Conservation (phyloP, 1,139 yeast species). For the Arxiozyma slooffiae region DNA sequence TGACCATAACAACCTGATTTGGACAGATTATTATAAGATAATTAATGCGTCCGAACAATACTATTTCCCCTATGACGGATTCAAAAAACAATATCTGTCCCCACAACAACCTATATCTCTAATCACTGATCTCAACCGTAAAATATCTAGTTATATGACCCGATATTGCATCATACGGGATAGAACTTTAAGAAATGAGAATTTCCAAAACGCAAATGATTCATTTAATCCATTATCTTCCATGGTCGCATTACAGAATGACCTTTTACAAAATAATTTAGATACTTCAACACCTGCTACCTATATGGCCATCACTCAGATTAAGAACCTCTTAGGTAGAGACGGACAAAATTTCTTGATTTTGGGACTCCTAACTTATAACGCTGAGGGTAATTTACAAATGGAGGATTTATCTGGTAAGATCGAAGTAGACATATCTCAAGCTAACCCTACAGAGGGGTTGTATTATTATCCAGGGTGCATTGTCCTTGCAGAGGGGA, state of each 20-base stretch:
- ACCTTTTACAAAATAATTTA: constrained; percentile 10
- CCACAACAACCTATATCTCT: not conserved
- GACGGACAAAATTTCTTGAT: constrained; percentile 67
- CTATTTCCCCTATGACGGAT: constrained; percentile 50
- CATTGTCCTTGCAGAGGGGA: constrained; percentile 76
- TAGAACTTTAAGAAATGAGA: constrained; percentile 64
- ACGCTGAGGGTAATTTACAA: constrained; percentile 57
- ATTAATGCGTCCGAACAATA: constrained; percentile 63
- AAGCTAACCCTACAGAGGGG: constrained; percentile 55
- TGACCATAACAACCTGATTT: constrained; percentile 33
- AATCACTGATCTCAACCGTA: not conserved
- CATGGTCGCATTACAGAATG: constrained; percentile 20
- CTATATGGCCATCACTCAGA: constrained; percentile 53
- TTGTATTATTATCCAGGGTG: constrained; percentile 72
- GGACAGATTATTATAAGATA: constrained; percentile 65
- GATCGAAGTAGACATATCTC: constrained; percentile 61
- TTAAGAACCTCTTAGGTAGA: constrained; percentile 78
- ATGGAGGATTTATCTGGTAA: constrained; percentile 76
- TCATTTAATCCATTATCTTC: constrained; percentile 32
- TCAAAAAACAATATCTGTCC: constrained; percentile 52
- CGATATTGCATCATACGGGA: constrained; percentile 59
- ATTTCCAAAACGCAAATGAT: constrained; percentile 36
- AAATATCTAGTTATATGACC: constrained; percentile 18
- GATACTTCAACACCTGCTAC: constrained; percentile 10
- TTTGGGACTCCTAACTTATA: constrained; percentile 63